These are phyloP conservation scores for Agrocybe pediades DNA, from an alignment of 768 basidiomycete genomes.

Conservation along the genomic window DNA sequence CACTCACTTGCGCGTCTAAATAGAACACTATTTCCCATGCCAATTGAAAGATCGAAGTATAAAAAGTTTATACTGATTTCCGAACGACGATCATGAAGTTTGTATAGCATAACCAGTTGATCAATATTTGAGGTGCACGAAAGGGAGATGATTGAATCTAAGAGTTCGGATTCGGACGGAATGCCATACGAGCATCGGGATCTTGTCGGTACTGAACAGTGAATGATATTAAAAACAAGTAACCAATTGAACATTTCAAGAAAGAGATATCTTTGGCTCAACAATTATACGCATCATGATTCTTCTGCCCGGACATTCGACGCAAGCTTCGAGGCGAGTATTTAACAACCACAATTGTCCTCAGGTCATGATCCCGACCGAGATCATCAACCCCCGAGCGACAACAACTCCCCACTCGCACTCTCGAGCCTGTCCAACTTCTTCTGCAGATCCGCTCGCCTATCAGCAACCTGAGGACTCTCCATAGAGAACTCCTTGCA, in stretches of 20 bases:
- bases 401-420: slow-evolving; percentile 44
- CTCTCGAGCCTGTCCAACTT: slow-evolving; percentile 50
- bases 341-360: background rate
- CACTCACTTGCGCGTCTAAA: no score
- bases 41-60: no score
- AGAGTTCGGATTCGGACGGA: no score
- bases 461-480: slow-evolving; percentile 40
- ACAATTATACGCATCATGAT: background rate
- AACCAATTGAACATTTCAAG: background rate
- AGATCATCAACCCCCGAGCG: slow-evolving; percentile 6
- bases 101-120: no score
- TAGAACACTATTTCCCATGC: no score
- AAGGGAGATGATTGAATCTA: no score
- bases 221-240: background rate
- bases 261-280: background rate
- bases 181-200: no score
- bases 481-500: slow-evolving; percentile 58
- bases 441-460: slow-evolving; percentile 49
- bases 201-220: background rate
- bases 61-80: no score
- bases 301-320: background rate
- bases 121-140: no score
- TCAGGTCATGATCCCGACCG: background rate
- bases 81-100: no score
- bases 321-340: background rate